Percentiles rank a stretch among this genome's conserved stretches.
Evolutionary conservation across 768 basidiomycete species (phyloP).

Genomic region (Macrolepiota albuminosa): DNA sequence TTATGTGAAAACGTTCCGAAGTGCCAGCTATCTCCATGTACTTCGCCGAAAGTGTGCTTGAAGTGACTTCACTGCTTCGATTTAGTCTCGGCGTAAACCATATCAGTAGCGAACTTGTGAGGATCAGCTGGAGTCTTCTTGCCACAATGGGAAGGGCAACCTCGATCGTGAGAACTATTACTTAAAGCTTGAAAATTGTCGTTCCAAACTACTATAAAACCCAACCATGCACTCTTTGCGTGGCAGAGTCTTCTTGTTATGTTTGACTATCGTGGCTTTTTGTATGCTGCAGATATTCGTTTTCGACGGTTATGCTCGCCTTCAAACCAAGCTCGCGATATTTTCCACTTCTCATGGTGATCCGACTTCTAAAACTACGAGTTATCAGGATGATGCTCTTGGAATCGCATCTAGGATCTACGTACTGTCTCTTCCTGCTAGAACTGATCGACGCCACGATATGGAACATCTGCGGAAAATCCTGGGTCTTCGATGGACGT

Average conservation of each 20-base stretch:
- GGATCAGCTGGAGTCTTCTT: too few species aligned
- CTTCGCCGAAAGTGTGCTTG: not conserved
- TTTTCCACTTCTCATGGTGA: not conserved
- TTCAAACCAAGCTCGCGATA: not conserved
- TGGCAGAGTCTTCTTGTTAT: not conserved
- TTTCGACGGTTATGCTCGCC: not conserved
- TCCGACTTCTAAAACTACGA: not conserved
- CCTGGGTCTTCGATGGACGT: conserved; percentile 49
- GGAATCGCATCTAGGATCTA: conserved; percentile 41
- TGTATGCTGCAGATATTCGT: not conserved
- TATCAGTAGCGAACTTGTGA: not conserved
- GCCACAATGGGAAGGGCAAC: too few species aligned
- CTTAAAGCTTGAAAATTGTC: too few species aligned
- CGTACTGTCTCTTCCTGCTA: conserved; percentile 55
- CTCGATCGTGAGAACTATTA: not conserved
- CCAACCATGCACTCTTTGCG: conserved; percentile 4
- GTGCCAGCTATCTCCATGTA: not conserved
- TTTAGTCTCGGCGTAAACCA: not conserved
- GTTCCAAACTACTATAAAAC: too few species aligned
- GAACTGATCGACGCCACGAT: conserved; percentile 48
- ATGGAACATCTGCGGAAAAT: conserved; percentile 51
- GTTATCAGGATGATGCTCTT: conserved; percentile 19
- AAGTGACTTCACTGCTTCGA: not conserved
- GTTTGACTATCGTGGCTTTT: not conserved
- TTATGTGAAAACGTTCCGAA: not conserved